Evolutionary conservation across 306 rosid genomes (phyloP), one percentile per base, ranked within the genome.

Genomic region (Cicer bijugum): DNA sequence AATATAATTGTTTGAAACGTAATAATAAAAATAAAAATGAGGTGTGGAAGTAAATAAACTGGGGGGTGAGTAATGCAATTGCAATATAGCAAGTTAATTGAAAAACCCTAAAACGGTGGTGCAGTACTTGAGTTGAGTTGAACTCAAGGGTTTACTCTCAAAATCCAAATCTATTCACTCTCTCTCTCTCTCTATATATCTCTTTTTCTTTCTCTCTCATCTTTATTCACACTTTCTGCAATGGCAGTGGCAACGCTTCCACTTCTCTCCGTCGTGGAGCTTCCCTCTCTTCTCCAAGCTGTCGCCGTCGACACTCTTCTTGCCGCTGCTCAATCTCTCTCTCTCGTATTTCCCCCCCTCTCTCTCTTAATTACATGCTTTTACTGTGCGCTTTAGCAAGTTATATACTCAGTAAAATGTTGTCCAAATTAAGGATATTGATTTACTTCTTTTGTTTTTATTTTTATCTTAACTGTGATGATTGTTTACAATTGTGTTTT

Each of bases 31-130:
- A 28, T 28, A 28, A 28, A 28, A 3, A 28, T 28, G 2, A 0
- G 33, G 74, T 1, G 57, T 82, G 82, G 82, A 73, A 48, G 65
- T 55, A 65, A 44, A 28, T 44, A 67, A 72, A 66, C 5, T n/a
- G 47, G 45, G 62, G 62, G 47, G 79, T 73, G 73, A 16, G 17
- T 71, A 59, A 6, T 1, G 19, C 12, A 33, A 35, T 59, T 1
- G 19, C 19, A 33, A 35, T 33, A 77, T 12, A 67, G 67, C 50
- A 50, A 55, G 12, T 52, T 71, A 7, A 12, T 38, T 73, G 73
- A 83, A 82, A 84, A 89, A 80, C 90, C 96, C 97, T 86, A 81
- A 90, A 85, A 78, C 85, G 78, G 82, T 85, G 86, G 75, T 62
- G 80, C 80, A 39, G 46, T 46, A 9, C 1, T 58, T 59, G 42